Percentiles rank a stretch among this genome's conserved stretches.
These are phyloP conservation scores for Candida oleophila DNA, from an alignment of 805 yeast genomes.

Conservation along the genomic window DNA sequence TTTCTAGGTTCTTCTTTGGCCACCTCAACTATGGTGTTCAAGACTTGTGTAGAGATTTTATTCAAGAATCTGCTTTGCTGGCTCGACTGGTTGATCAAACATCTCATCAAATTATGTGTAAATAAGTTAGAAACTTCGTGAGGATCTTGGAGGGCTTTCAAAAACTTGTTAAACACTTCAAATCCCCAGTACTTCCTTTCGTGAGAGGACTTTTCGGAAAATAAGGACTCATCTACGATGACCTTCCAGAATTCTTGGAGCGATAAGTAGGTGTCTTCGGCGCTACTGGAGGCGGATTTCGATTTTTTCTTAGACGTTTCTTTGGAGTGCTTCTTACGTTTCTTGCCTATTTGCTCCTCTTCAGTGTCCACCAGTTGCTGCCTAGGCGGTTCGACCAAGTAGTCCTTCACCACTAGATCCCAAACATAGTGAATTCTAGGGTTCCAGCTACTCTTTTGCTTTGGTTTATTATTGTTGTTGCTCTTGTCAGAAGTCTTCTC, in stretches of 20 bases:
- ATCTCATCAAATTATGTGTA: constrained; percentile 67
- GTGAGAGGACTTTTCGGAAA: constrained; percentile 71
- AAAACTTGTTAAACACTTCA: constrained; percentile 58
- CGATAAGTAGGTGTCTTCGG: constrained; percentile 12
- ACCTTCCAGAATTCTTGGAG: constrained; percentile 72
- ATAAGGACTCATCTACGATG: constrained; percentile 77
- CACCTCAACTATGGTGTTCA: constrained; percentile 42
- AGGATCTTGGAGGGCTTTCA: constrained; percentile 20
- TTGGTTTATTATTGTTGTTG: constrained; percentile 25
- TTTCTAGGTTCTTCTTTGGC: constrained; percentile 36
- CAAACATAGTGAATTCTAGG: constrained; percentile 78
- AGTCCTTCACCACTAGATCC: constrained; percentile 54
- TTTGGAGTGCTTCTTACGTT: constrained; percentile 21
- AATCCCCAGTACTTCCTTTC: constrained; percentile 89
- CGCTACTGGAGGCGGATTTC: constrained; percentile 21
- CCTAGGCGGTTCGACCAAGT: constrained; percentile 25
- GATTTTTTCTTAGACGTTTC: constrained; percentile 8
- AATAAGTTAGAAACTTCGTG: constrained; percentile 34
- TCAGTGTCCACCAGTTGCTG: constrained; percentile 12
- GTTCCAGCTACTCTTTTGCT: constrained; percentile 69
- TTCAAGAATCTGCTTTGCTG: constrained; percentile 64
- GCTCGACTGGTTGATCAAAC: constrained; percentile 73
- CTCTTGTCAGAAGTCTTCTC: constrained; percentile 33
- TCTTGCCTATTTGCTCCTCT: constrained; percentile 20
- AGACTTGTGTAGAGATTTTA: constrained; percentile 58